phyloP scores from a whole-genome alignment of 345 rosid species.

The Eutrema yunnanense region DNA sequence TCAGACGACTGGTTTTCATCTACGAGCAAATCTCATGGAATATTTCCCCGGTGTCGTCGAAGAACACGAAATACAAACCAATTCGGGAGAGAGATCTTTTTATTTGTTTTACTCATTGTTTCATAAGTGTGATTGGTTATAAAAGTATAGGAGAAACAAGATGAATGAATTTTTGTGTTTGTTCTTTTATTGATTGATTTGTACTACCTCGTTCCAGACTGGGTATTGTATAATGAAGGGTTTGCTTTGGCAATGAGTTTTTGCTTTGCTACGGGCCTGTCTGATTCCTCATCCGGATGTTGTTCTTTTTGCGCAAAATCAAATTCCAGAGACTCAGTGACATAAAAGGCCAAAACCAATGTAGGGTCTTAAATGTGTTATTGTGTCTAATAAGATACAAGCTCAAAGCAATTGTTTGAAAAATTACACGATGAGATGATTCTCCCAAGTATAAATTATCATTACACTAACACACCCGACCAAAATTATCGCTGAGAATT shows the following conservation, averaged over 20 bases:
- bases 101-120: conserved; percentile 2
- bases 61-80: conserved; percentile 6
- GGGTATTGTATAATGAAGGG: neutral
- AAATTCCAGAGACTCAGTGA: neutral
- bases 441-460: neutral
- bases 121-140: conserved; percentile 2
- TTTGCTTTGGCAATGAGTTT: conserved; percentile 14
- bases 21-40: conserved; percentile 1
- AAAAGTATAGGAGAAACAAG: conserved; percentile 19
- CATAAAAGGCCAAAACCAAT: neutral
- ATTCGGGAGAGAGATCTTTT: neutral
- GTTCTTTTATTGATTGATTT: conserved; percentile 15
- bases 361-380: neutral
- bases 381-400: neutral
- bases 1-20: conserved; percentile 4
- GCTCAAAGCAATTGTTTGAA: neutral
- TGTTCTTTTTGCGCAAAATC: neutral
- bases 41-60: neutral
- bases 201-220: conserved; percentile 6
- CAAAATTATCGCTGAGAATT: neutral
- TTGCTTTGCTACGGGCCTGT: neutral
- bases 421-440: neutral
- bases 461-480: neutral
- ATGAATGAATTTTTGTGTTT: neutral
- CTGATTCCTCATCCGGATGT: neutral